Percentiles rank a stretch among this genome's conserved stretches.
phyloP scores from a whole-genome alignment of 768 basidiomycete species.

The Crassisporium funariophilum region DNA sequence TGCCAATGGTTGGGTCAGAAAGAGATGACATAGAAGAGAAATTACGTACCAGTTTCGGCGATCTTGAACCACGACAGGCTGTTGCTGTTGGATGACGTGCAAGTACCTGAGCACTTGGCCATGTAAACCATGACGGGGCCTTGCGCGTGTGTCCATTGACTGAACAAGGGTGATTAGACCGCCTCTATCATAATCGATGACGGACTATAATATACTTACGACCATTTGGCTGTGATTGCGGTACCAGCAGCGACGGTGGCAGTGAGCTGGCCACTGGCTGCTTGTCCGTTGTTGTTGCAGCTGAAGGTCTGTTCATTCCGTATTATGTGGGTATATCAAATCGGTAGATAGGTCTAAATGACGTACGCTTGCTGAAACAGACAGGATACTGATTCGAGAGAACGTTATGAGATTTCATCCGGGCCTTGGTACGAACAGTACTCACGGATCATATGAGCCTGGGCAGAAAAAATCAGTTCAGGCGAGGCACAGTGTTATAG shows the following conservation, averaged over 20 bases:
- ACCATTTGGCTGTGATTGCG: constrained; percentile 37
- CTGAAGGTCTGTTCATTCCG: constrained; percentile 24
- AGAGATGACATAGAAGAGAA: too few species aligned
- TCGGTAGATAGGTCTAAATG: not conserved
- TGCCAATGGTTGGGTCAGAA: too few species aligned
- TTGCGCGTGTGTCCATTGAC: constrained; percentile 37
- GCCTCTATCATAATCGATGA: not conserved
- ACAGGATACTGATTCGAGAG: constrained; percentile 22
- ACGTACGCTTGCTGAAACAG: constrained; percentile 22
- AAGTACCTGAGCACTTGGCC: constrained; percentile 35
- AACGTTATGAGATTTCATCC: not conserved
- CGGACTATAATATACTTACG: constrained; percentile 17
- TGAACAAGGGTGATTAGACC: constrained; percentile 4
- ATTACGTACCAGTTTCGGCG: constrained; percentile 28
- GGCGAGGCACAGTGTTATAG: not conserved
- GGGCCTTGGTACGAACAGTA: not conserved
- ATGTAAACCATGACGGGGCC: constrained; percentile 42
- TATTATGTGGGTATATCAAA: not conserved
- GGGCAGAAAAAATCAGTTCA: not conserved
- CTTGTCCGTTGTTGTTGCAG: constrained; percentile 40
- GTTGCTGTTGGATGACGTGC: constrained; percentile 34
- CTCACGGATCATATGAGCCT: constrained; percentile 38
- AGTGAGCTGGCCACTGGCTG: constrained; percentile 31
- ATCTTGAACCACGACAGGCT: constrained; percentile 42
- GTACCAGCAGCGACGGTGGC: constrained; percentile 37